These are phyloP conservation scores for Brachypodium distachyon DNA, from an alignment of 202 grass and related monocot genomes.

Conservation along the genomic window DNA sequence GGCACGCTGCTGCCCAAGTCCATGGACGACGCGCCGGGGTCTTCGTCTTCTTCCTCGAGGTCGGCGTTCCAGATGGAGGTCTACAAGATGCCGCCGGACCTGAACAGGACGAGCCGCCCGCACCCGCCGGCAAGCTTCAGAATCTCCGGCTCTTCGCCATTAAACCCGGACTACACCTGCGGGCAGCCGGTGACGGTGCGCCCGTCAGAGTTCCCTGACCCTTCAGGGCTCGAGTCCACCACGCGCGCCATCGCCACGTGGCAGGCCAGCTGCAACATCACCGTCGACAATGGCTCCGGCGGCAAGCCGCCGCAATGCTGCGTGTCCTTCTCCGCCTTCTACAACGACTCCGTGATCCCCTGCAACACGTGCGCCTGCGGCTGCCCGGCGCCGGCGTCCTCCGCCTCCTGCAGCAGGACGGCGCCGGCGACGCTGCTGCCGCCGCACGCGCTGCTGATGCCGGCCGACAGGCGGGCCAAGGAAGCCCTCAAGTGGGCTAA, in stretches of 20 bases:
- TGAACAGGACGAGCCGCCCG: conserved; percentile 29
- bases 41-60: too few species aligned
- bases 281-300: background rate
- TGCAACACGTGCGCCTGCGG: conserved; percentile 77
- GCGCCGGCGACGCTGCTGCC: conserved; percentile 50
- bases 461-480: conserved; percentile 41
- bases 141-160: conserved; percentile 24
- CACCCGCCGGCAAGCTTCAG: conserved; percentile 39
- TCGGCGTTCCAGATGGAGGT: conserved; percentile 84
- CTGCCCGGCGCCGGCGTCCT: conserved; percentile 12
- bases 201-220: conserved; percentile 51
- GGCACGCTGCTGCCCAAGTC: conserved; percentile 61
- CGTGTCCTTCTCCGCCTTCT: conserved; percentile 69
- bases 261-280: conserved; percentile 77
- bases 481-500: conserved; percentile 38
- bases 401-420: conserved; percentile 33
- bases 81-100: conserved; percentile 85
- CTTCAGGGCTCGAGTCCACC: conserved; percentile 44
- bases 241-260: conserved; percentile 46
- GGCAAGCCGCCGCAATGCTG: conserved; percentile 48
- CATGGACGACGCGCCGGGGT: conserved; percentile 45
- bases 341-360: conserved; percentile 78
- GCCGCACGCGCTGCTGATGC: conserved; percentile 54
- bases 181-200: conserved; percentile 30
- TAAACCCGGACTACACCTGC: conserved; percentile 57